Percentiles rank a stretch among this genome's conserved stretches.
Evolutionary conservation across 768 basidiomycete genomes (phyloP).

Genomic region (Holtermanniella nyarrowii): DNA sequence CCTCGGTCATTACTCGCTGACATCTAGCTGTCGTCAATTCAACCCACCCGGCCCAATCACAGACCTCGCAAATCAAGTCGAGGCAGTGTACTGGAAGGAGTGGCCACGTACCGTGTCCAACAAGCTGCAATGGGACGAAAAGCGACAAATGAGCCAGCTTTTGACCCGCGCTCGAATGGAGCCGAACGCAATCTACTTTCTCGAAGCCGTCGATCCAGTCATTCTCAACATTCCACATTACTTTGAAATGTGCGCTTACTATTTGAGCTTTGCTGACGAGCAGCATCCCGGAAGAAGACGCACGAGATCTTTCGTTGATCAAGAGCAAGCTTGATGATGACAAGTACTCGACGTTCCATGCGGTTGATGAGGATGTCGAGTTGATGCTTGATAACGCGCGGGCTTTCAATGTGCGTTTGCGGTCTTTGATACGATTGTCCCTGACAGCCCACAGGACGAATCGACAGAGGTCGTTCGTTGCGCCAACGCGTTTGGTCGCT

Average conservation of each 20-base stretch:
- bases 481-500: conserved; percentile 22
- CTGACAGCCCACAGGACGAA: not conserved
- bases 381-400: conserved; percentile 83
- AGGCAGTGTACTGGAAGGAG: conserved; percentile 68
- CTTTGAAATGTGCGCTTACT: conserved; percentile 50
- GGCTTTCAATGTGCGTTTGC: conserved; percentile 62
- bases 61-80: conserved; percentile 58
- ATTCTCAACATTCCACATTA: conserved; percentile 74
- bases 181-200: conserved; percentile 48
- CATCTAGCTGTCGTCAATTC: conserved; percentile 62
- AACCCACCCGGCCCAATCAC: conserved; percentile 70
- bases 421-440: not conserved
- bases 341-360: conserved; percentile 66
- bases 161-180: conserved; percentile 62
- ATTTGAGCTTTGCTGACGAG: not conserved
- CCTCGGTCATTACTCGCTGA: not conserved
- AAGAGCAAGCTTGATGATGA: conserved; percentile 65
- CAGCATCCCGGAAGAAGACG: conserved; percentile 66
- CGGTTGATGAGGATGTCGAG: conserved; percentile 72
- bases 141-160: conserved; percentile 61
- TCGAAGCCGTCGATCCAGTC: conserved; percentile 63
- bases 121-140: conserved; percentile 68
- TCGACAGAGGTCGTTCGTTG: conserved; percentile 12
- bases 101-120: conserved; percentile 68
- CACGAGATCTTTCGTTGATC: conserved; percentile 76